Percentiles rank a stretch among this genome's conserved stretches.
Conservation (phyloP, 1,284 basidiomycete genomes). For the Cryptococcus deneoformans region DNA sequence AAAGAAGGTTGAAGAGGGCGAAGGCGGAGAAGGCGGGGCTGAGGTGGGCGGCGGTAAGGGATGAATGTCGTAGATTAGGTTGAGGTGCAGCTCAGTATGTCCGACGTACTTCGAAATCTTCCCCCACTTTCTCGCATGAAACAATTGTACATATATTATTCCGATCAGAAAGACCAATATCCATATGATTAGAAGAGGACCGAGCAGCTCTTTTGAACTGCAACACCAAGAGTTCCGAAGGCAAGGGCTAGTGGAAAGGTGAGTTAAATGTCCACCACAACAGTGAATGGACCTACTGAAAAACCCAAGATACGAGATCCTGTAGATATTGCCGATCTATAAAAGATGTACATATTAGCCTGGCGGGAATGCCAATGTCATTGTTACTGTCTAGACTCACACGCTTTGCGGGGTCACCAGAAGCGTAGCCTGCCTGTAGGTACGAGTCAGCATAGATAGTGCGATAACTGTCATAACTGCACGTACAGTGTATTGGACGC, state of each 20-base stretch:
- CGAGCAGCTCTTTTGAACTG: not conserved
- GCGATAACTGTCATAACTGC: not conserved
- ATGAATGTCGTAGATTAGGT: not conserved
- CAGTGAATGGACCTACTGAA: not conserved
- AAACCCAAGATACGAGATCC: not conserved
- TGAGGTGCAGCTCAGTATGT: not conserved
- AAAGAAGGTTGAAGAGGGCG: not conserved
- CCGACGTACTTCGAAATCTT: no score
- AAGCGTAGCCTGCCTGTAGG: constrained; percentile 25
- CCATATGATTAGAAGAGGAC: not conserved
- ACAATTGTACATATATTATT: not conserved
- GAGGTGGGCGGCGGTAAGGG: not conserved
- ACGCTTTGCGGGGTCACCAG: constrained; percentile 19
- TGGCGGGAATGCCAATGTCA: not conserved
- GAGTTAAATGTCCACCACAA: not conserved
- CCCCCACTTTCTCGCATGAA: not conserved
- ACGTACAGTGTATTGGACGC: constrained; percentile 37
- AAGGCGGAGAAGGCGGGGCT: not conserved
- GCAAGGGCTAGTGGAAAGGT: not conserved
- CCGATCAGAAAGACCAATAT: no score
- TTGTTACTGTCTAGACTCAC: constrained; percentile 7
- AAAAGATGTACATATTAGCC: not conserved
- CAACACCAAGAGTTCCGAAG: not conserved
- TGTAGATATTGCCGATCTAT: not conserved
- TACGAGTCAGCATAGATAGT: not conserved